These are phyloP conservation scores for Picea abies DNA, from an alignment of 83 land plant species.

Conservation along the genomic window DNA sequence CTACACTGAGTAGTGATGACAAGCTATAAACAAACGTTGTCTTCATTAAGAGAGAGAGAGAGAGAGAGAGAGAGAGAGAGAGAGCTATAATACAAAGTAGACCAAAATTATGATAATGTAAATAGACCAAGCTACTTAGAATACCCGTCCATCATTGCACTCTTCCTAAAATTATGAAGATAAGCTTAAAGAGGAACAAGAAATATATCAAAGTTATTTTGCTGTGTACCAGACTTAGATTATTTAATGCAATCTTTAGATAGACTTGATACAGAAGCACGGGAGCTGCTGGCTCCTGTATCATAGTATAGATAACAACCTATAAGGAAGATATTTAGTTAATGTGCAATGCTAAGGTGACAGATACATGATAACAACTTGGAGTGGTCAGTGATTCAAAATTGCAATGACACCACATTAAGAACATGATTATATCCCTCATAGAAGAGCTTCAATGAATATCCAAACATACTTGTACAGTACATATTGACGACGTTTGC, in stretches of 20 bases:
- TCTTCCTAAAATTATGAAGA: background rate
- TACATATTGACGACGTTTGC: background rate
- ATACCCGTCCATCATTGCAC: background rate
- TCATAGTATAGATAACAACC: background rate
- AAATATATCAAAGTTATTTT: background rate
- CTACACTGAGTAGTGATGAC: background rate
- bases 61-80: background rate
- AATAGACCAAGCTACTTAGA: background rate
- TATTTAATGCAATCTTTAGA: background rate
- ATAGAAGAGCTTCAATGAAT: background rate
- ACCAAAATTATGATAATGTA: background rate
- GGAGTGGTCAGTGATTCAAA: background rate
- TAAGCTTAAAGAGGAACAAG: background rate
- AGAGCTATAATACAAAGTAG: background rate
- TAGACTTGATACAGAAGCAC: background rate
- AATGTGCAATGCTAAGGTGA: background rate
- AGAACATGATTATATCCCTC: slow-evolving; percentile 10
- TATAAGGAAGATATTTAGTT: background rate
- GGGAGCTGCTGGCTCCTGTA: background rate
- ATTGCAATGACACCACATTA: background rate
- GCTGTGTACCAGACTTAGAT: background rate
- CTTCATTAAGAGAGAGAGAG: background rate
- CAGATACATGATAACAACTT: background rate
- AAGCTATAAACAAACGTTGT: background rate
- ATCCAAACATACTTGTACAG: background rate